phyloP scores from a whole-genome alignment of 2,329 filamentous ascomycete species.

The Claviceps pazoutovae region DNA sequence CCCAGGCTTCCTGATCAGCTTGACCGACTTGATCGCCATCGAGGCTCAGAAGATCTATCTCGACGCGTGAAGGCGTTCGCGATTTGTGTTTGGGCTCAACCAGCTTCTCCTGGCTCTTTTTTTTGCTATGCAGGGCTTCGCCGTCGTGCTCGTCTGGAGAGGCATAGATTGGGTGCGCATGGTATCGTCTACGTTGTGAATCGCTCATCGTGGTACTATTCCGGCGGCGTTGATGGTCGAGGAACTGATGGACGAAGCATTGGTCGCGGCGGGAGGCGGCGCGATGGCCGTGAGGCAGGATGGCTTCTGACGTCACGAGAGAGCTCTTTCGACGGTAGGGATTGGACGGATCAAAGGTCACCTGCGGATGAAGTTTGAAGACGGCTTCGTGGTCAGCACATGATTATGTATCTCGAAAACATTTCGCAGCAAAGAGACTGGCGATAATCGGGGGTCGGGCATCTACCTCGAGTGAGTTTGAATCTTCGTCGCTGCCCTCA shows the following conservation, averaged over 20 bases:
- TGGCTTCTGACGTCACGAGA: slow-evolving; percentile 37
- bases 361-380: slow-evolving; percentile 22
- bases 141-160: slow-evolving; percentile 7
- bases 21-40: slow-evolving; percentile 34
- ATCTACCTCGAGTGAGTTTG: slow-evolving; percentile 35
- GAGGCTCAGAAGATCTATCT: slow-evolving; percentile 27
- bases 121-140: slow-evolving; percentile 7
- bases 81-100: slow-evolving; percentile 11
- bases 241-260: slow-evolving; percentile 51
- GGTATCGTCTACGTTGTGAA: slow-evolving; percentile 14
- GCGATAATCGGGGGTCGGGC: background rate
- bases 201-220: slow-evolving; percentile 14
- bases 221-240: slow-evolving; percentile 39
- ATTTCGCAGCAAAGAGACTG: background rate
- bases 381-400: background rate
- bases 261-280: slow-evolving; percentile 28
- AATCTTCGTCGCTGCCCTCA: slow-evolving; percentile 31
- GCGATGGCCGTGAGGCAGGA: slow-evolving; percentile 17
- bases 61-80: slow-evolving; percentile 12
- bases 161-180: slow-evolving; percentile 16
- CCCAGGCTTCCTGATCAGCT: slow-evolving; percentile 43
- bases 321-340: slow-evolving; percentile 54
- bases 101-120: slow-evolving; percentile 9
- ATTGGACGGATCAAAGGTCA: slow-evolving; percentile 47
- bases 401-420: background rate